These are phyloP conservation scores for Rhodamnia rubescens DNA, from an alignment of 345 rosid genomes.

Conservation along the genomic window DNA sequence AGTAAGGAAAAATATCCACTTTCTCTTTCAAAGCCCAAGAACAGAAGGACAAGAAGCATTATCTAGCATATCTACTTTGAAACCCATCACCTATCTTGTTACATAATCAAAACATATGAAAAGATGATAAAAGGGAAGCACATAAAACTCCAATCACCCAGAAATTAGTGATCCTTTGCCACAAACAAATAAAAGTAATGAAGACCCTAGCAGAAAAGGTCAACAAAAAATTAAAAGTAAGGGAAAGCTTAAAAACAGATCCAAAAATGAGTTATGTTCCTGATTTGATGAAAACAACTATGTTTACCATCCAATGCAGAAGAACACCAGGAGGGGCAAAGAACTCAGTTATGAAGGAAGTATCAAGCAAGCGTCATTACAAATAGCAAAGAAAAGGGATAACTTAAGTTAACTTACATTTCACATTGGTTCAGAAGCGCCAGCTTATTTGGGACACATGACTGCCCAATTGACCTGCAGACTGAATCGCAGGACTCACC, in stretches of 20 bases:
- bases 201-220: neutral
- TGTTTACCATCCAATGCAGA: neutral
- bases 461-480: constrained; percentile 73
- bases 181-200: neutral
- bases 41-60: neutral
- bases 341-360: neutral
- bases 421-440: constrained; percentile 78
- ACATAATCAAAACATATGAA: neutral
- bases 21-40: neutral
- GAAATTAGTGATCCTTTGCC: neutral
- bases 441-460: constrained; percentile 83
- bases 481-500: constrained; percentile 82
- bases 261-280: neutral
- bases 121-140: neutral
- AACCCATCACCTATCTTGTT: neutral
- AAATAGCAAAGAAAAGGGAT: neutral
- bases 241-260: neutral
- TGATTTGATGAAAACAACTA: neutral
- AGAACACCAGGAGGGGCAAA: neutral
- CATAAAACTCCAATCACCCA: neutral
- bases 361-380: neutral
- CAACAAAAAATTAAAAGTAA: neutral
- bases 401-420: constrained; percentile 28
- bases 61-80: neutral
- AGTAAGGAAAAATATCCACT: neutral